Base-by-base conservation (phyloP, 352 stramenopile genomes). In the Phytophthora litchii region DNA sequence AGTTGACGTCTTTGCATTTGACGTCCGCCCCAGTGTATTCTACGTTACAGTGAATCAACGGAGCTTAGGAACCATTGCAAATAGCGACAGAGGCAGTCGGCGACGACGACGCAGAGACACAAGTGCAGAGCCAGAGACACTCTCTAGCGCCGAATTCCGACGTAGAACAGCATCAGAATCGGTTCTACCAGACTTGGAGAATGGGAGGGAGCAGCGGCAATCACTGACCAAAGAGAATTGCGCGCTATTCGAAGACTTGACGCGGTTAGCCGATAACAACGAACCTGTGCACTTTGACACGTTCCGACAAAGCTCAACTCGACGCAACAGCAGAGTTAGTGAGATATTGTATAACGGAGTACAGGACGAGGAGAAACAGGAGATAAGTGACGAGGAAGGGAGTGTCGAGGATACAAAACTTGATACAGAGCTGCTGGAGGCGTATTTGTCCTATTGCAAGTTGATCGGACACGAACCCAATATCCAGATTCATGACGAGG, bases 351-450 rank as follows among this genome's bases (percentile, higher is more conserved):
- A 60, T 47, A 17, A 12, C 13, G 23, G 38, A 20, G 37, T 29
- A 14, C 11, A 37, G 34, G 32, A 47, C 0, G 40, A 47, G 2
- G 40, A 49, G 12, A 27, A 60, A 2, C 27, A 43, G 9, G 21
- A 60, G 21, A 21, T 45, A 17, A 31, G 17, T 34, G 29, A 40
- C 5, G 31, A 23, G 3, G 27, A 44, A 47, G 25, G 53, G 4
- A 27, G n/a, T 16, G 13, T 25, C 16, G 34, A 97, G 8, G 88
- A 96, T 58, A 80, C 51, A 23, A 97, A 90, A 68, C 83, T 89
- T 7, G 97, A 98, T 70, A 88, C 74, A 9, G 89, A 97, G 67
- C 78, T 99, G 6, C 68, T 98, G 25, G 93, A 99, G 67, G 95
- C 95, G 32, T 96, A 97, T 71, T 64, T 98, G 7, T 81, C 94